Conservation (phyloP, 108 stramenopile species). For the Poteriospumella lacustris region DNA sequence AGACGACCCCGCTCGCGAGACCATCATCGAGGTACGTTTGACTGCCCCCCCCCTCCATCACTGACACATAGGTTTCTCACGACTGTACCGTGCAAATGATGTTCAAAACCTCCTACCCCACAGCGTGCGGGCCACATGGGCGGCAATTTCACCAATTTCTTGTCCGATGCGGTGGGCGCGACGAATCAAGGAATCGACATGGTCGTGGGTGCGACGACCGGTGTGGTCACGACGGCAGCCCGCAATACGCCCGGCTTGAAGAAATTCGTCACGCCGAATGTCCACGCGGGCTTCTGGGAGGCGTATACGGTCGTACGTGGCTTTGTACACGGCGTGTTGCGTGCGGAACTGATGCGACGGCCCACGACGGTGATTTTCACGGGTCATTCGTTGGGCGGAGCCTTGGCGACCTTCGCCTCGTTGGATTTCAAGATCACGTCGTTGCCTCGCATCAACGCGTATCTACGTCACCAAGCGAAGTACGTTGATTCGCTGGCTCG, state of each 20-base stretch:
- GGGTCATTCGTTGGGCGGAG: constrained; percentile 45
- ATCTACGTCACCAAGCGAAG: constrained; percentile 2
- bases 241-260: neutral
- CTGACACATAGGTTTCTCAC: no score
- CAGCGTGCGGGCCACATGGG: neutral
- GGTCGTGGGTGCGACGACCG: constrained; percentile 17
- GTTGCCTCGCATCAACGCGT: constrained; percentile 26
- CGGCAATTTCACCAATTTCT: neutral
- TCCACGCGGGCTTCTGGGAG: constrained; percentile 26
- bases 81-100: no score
- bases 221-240: neutral
- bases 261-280: neutral
- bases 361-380: constrained; percentile 34
- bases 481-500: no score
- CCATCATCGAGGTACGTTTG: no score
- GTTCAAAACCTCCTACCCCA: neutral
- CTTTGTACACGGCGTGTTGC: constrained; percentile 1
- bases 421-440: constrained; percentile 46
- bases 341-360: neutral
- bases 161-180: neutral
- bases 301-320: constrained; percentile 1
- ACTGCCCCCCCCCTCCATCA: no score
- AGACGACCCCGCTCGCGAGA: no score
- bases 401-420: constrained; percentile 41
- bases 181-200: neutral